These are phyloP conservation scores for Pseudopediastrum boryanum DNA, from an alignment of 139 green algal species.

Conservation along the genomic window DNA sequence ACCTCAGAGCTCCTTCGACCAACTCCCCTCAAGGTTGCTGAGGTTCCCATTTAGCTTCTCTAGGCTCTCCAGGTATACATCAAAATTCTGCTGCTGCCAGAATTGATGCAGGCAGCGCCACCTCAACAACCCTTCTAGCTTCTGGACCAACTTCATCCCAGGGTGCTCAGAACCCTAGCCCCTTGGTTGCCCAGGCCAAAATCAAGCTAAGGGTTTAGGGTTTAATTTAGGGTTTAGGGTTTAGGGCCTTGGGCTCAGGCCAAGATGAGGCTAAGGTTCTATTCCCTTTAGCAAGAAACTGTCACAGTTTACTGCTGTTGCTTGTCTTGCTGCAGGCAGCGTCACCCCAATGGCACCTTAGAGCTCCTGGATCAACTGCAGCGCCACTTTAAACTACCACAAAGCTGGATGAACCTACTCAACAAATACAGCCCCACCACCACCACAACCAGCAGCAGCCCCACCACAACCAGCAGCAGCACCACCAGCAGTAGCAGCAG, in stretches of 20 bases:
- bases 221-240: neutral
- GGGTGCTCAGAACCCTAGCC: neutral
- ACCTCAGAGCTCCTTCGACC: no score
- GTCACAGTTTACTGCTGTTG: neutral
- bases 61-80: neutral
- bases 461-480: neutral
- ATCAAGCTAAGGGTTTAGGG: neutral
- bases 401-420: conserved; percentile 8
- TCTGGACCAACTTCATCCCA: neutral
- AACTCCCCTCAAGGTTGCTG: no score
- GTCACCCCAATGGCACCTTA: conserved; percentile 66
- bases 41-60: no score
- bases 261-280: no score
- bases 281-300: neutral
- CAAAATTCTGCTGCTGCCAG: no score
- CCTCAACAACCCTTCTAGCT: neutral
- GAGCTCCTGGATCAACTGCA: conserved; percentile 67
- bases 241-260: neutral
- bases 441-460: conserved; percentile 10
- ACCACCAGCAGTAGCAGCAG: neutral
- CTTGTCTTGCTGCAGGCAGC: conserved; percentile 51
- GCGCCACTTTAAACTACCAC: conserved; percentile 60
- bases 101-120: conserved; percentile 2
- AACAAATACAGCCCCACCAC: neutral
- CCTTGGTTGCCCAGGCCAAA: neutral